Conservation (phyloP, 805 yeast species). For the Maudiozyma saulgeensis region DNA sequence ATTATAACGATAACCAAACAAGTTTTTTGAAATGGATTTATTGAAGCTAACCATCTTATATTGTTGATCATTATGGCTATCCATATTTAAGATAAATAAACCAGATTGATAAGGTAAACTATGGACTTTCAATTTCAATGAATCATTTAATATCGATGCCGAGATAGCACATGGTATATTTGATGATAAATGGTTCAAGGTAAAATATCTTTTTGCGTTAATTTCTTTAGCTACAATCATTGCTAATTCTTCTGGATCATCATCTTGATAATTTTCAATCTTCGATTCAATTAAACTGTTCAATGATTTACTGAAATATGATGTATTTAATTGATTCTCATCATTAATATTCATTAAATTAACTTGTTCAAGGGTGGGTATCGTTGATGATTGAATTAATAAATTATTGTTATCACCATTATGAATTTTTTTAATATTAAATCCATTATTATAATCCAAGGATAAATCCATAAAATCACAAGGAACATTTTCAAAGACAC, state of each 20-base stretch:
- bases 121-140: slow-evolving; percentile 54
- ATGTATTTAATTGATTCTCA: slow-evolving; percentile 1
- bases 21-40: slow-evolving; percentile 62
- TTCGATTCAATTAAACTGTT: slow-evolving; percentile 14
- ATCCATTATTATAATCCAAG: slow-evolving; percentile 26
- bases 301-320: slow-evolving; percentile 18
- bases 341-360: slow-evolving; percentile 6
- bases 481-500: slow-evolving; percentile 78
- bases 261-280: slow-evolving; percentile 2
- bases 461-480: slow-evolving; percentile 50
- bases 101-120: slow-evolving; percentile 83
- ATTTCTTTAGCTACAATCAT: slow-evolving; percentile 35
- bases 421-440: slow-evolving; percentile 15
- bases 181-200: slow-evolving; percentile 38
- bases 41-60: slow-evolving; percentile 60
- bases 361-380: background rate
- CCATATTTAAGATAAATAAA: slow-evolving; percentile 44
- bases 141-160: slow-evolving; percentile 43
- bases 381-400: slow-evolving; percentile 3
- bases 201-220: slow-evolving; percentile 54
- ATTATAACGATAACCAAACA: slow-evolving; percentile 55
- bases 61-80: slow-evolving; percentile 3
- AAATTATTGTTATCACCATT: background rate
- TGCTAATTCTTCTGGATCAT: slow-evolving; percentile 23
- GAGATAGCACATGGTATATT: slow-evolving; percentile 69